phyloP scores from a whole-genome alignment of 2,329 filamentous ascomycete genomes.

The Sclerotinia sclerotiorum region DNA sequence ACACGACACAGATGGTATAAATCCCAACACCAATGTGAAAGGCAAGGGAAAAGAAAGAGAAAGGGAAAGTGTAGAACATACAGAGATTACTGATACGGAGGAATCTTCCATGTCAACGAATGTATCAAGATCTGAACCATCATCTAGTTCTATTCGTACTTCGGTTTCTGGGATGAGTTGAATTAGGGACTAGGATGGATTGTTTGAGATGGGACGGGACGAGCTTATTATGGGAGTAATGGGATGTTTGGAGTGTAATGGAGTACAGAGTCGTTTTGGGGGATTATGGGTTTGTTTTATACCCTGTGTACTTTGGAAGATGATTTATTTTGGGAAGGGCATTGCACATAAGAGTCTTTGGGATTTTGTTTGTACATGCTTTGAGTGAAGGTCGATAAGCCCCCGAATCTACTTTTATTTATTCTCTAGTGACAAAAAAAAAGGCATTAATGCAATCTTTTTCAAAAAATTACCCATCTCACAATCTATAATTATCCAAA shows the following conservation, averaged over 20 bases:
- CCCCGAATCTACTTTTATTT: neutral
- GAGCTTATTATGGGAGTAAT: neutral
- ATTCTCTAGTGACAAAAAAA: neutral
- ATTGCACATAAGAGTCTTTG: neutral
- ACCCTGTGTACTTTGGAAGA: too few relatives aligned
- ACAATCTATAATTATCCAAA: neutral
- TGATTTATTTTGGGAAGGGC: neutral
- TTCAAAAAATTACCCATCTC: neutral
- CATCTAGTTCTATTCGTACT: constrained; percentile 34
- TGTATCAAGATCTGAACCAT: constrained; percentile 32
- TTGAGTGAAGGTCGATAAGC: neutral
- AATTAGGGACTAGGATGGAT: neutral
- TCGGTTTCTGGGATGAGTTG: constrained; percentile 28
- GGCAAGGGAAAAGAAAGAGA: constrained; percentile 23
- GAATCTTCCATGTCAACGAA: constrained; percentile 30
- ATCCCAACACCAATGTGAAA: constrained; percentile 25
- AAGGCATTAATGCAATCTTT: neutral
- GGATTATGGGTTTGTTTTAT: neutral
- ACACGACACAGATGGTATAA: constrained; percentile 13
- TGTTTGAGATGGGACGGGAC: neutral
- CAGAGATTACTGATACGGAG: constrained; percentile 26
- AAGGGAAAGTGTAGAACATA: constrained; percentile 18
- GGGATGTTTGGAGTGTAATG: neutral
- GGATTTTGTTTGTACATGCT: neutral
- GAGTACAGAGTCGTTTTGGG: neutral